Conservation (phyloP, 805 yeast genomes). For the Candida adriatica region DNA sequence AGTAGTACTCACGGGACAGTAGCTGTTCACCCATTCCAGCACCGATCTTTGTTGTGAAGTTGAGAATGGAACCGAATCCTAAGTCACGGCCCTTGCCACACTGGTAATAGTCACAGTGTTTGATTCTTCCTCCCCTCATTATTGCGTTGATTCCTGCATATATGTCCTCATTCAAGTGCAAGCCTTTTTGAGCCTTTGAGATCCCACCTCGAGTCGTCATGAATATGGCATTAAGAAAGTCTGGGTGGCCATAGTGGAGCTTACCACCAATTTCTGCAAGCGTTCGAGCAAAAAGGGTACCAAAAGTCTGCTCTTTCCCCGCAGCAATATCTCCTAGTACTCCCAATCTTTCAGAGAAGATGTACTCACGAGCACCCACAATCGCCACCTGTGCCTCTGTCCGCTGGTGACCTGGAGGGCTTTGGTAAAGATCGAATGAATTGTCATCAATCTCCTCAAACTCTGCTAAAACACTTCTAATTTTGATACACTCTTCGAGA, state of each 20-base stretch:
- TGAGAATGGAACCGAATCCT: constrained; percentile 87
- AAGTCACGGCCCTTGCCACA: constrained; percentile 96
- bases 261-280: constrained; percentile 92
- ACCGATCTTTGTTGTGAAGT: constrained; percentile 93
- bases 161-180: constrained; percentile 91
- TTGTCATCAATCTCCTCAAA: constrained; percentile 65
- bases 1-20: constrained; percentile 85
- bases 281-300: constrained; percentile 90
- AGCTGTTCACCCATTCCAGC: constrained; percentile 99
- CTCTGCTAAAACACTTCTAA: constrained; percentile 80
- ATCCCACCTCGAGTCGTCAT: constrained; percentile 96
- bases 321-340: constrained; percentile 95
- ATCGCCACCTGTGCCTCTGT: constrained; percentile 67
- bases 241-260: constrained; percentile 95
- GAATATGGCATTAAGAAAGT: constrained; percentile 80
- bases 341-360: constrained; percentile 84
- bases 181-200: constrained; percentile 89
- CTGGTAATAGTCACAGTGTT: constrained; percentile 93
- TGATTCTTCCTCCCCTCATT: constrained; percentile 86
- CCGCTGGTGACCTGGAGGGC: too few relatives aligned
- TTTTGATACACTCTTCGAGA: constrained; percentile 87
- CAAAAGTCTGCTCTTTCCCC: constrained; percentile 95
- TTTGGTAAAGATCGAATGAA: not conserved
- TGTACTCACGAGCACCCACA: constrained; percentile 91
- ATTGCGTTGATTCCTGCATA: constrained; percentile 93